These are phyloP conservation scores for Hemileccinum impolitum DNA, from an alignment of 768 basidiomycete species.

Conservation along the genomic window DNA sequence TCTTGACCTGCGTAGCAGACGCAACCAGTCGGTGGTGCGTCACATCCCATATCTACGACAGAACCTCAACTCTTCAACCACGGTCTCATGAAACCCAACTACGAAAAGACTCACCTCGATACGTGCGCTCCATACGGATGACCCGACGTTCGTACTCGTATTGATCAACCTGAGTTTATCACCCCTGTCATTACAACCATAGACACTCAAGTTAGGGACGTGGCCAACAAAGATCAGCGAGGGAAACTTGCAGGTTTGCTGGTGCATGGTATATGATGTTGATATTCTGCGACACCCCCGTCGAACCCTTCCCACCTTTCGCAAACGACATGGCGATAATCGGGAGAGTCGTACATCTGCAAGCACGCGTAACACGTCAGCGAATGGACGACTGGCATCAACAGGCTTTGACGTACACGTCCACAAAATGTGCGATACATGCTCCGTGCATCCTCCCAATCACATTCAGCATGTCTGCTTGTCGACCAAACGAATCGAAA, in stretches of 20 bases:
- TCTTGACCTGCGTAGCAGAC: conserved; percentile 40
- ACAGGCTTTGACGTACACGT: conserved; percentile 35
- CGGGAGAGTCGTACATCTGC: conserved; percentile 42
- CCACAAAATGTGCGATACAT: conserved; percentile 43
- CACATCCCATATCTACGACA: conserved; percentile 40
- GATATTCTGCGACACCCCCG: conserved; percentile 45
- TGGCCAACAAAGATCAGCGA: background rate
- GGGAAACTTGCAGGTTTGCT: conserved; percentile 34
- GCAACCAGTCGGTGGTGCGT: conserved; percentile 39
- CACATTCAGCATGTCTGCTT: conserved; percentile 43
- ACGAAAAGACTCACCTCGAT: conserved; percentile 35
- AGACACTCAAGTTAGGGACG: background rate
- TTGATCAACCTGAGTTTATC: conserved; percentile 42
- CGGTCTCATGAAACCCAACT: background rate
- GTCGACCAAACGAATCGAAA: background rate
- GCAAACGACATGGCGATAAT: conserved; percentile 35
- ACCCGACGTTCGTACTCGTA: conserved; percentile 33
- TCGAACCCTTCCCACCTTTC: conserved; percentile 25
- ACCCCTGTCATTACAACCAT: conserved; percentile 33
- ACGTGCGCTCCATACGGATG: conserved; percentile 32
- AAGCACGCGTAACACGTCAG: background rate
- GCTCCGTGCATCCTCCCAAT: conserved; percentile 40
- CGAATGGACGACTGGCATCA: background rate
- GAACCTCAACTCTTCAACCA: background rate
- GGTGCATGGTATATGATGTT: conserved; percentile 43